A percentile compares a stretch with the other conserved stretches of the same genome.
Evolutionary conservation across 257 asterid species (phyloP).

Genomic region (Ocimum tenuiflorum): DNA sequence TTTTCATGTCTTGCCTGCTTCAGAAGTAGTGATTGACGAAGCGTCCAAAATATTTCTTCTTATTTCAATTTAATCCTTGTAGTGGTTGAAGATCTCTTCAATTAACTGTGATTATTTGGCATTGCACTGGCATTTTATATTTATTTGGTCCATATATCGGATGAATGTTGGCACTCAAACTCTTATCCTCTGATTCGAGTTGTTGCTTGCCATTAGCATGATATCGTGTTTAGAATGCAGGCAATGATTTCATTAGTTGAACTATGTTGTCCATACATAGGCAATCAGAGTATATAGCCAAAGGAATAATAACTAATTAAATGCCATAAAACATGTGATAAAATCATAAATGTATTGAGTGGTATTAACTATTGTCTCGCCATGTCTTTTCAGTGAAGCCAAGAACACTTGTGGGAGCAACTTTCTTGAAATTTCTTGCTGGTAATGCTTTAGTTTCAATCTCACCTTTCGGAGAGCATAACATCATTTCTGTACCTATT

Average conservation of each 20-base stretch:
- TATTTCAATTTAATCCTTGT: not conserved
- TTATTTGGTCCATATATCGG: not conserved
- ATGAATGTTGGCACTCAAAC: no score
- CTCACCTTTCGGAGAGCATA: no score
- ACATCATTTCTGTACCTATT: no score
- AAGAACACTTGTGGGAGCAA: slow-evolving; percentile 74
- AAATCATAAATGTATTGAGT: slow-evolving; percentile 10
- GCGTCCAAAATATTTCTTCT: not conserved
- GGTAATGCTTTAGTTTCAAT: slow-evolving; percentile 45
- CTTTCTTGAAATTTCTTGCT: slow-evolving; percentile 79
- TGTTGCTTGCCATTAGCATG: not conserved
- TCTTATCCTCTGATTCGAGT: not conserved
- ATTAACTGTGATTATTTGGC: not conserved
- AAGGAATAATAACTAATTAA: not conserved
- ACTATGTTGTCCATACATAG: no score
- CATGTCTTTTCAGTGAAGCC: slow-evolving; percentile 67
- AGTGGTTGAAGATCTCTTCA: not conserved
- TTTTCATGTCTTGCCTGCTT: not conserved
- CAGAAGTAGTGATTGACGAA: not conserved
- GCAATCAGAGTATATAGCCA: no score
- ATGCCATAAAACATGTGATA: not conserved
- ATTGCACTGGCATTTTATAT: not conserved
- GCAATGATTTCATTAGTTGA: not conserved
- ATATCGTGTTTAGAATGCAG: not conserved
- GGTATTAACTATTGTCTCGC: slow-evolving; percentile 9